These are phyloP conservation scores for Blastomyces silverae DNA, from an alignment of 2,329 filamentous ascomycete genomes.

Conservation along the genomic window DNA sequence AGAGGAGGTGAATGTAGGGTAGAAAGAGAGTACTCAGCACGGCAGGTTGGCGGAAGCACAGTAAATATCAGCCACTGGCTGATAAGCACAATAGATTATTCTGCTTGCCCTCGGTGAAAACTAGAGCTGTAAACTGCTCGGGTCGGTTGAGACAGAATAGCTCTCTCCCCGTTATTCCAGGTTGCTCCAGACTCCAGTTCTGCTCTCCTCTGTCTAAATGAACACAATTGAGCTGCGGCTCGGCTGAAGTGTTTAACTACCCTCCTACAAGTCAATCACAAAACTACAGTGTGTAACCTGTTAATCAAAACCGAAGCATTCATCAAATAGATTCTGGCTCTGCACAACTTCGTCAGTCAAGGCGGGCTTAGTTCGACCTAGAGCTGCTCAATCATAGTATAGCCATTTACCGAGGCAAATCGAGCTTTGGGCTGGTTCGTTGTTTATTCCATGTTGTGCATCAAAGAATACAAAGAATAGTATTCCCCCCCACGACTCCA, in stretches of 20 bases:
- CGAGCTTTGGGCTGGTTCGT: background rate
- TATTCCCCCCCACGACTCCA: background rate
- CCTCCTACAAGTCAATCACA: background rate
- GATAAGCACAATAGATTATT: background rate
- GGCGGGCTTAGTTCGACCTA: background rate
- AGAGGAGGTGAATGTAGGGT: background rate
- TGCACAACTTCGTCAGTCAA: background rate
- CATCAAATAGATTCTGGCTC: background rate
- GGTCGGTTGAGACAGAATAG: background rate
- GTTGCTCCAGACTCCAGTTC: background rate
- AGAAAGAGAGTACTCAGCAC: background rate
- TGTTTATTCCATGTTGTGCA: background rate
- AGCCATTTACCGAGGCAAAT: conserved; percentile 7
- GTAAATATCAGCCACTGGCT: background rate
- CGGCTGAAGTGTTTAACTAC: background rate
- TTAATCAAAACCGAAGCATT: background rate
- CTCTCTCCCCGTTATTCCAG: background rate
- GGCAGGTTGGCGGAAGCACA: background rate
- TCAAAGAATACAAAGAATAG: background rate
- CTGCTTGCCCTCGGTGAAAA: background rate
- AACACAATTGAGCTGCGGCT: background rate
- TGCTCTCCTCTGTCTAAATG: background rate
- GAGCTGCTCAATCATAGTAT: background rate
- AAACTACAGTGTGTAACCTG: background rate
- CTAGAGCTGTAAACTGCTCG: conserved; percentile 5